Base-by-base conservation (phyloP, 148 eudicot genomes). In the Camellia japonica region DNA sequence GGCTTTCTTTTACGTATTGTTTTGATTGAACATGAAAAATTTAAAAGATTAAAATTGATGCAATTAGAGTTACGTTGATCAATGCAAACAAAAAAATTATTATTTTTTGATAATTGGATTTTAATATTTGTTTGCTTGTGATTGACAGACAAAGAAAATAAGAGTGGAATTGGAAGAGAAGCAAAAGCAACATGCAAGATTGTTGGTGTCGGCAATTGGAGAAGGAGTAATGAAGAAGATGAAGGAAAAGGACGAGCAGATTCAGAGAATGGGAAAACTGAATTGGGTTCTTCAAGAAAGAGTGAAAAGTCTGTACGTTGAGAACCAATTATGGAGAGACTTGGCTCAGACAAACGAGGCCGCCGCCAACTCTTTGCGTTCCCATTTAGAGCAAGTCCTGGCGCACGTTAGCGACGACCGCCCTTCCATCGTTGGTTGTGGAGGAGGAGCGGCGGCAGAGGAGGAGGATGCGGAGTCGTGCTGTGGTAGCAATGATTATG, bases 401-500 rank as follows among this genome's bases (percentile, higher is more conserved):
- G 64, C 77, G 54, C 78, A 75, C 15, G 76, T 49, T 69, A 51
- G 64, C 82, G 74, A 81, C 60, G 80, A 77, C 6, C 72, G 62
- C 5, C 46, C 69, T 18, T 30, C 71, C 68, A 49, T 5, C 52
- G 61, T 51, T 44, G 81, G 74, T 41, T 69, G 19, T 20, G 49
- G 7, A 15, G 61, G 42, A 2, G 72, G 20, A 7, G 73, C 11
- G 5, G 71, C 8, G 49, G 88, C 71, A 64, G 88, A 30, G 69
- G 88, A 83, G 69, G 88, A 83, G 4, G 86, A 84, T 23, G 87
- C 70, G 6, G 84, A 83, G 78, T 86, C 86, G 12, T 86, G 84
- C 69, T 83, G 86, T 52, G 84, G 82, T 13, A 83, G 80, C 80
- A 79, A 41, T 19, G 78, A 73, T 59, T 46, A 67, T 46, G 10